Evolutionary conservation across 2,329 filamentous ascomycete species (phyloP), one percentile per base, ranked within the genome.

Genomic region (Aspergillus texensis): DNA sequence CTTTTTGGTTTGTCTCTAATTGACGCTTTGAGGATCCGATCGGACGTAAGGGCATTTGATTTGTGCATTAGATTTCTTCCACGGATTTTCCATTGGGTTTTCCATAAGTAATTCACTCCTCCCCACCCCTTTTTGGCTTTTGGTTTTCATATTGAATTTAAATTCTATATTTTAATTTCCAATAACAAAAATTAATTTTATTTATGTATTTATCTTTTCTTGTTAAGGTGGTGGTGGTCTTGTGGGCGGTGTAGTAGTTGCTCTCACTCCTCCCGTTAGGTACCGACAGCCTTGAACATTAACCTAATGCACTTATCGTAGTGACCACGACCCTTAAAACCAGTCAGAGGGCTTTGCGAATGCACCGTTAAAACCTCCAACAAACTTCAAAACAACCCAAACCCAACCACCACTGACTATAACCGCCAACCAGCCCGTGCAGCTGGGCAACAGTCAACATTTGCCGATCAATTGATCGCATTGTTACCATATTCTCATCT

Each of bases 51-150:
- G 34, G 21, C 12, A 9, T 39, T 19, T 55, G 52, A 39, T 39
- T 55, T 39, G 52, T 55, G 52, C 52, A 55, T 39, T 39, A 26
- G 26, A 57, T 48, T 53, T 60, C 52, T 55, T 55, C 52, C 52
- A 55, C 32, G 16, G 28, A 45, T 14, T 55, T 55, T 55, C 52
- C 56, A 58, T 58, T 24, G 26, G 36, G 43, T 30, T 8, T 34
- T 58, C 43, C 4, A 55, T 32, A 3, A 34, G 41, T 55, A 39
- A 55, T 36, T 55, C n/a, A n/a, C 48, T 6, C 34, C 28, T 36
- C 34, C 24, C 30, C n/a, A 10, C n/a, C 30, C 52, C 19, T 14
- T 36, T 36, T 36, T 12, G 43, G 21, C 39, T 32, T 26, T 60
- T 61, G n/a, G 19, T 45, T 61, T 41, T 12, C 10, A 43, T 57